Base-by-base conservation (phyloP, 2,329 filamentous ascomycete species). In the Colletotrichum sansevieriae region DNA sequence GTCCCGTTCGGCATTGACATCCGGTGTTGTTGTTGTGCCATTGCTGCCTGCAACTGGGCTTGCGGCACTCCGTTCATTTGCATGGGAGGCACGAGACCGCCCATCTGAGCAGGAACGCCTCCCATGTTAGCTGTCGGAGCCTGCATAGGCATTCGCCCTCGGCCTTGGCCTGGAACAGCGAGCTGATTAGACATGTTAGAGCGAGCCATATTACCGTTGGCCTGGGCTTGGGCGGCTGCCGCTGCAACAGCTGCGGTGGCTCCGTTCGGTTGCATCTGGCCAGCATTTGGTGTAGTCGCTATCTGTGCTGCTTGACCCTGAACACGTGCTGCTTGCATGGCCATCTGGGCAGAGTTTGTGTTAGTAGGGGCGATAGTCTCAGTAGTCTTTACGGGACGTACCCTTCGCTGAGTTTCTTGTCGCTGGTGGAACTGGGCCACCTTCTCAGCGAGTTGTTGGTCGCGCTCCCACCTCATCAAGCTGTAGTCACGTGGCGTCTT, bases 401-500 rank as follows among this genome's bases (percentile, higher is more conserved):
- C 87, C 79, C 86, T 83, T 76, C 87, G 81, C 71, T 85, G 82
- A 70, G 81, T 79, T 73, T 92, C 85, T 76, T 92, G 90, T 65
- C 91, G 87, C 72, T 85, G 83, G 60, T 83, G 81, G 72, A 83
- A 83, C 70, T 85, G 82, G 58, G 83, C 82, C 82, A 90, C 84
- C 75, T 87, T 85, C 76, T 91, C 88, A 20, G 85, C 85, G 65
- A 91, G 75, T 71, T 86, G 85, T 75, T 95, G 85, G 74, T 98
- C 95, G 51, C 93, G 89, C 76, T 98, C 95, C 81, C 92, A 91
- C 73, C 96, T 94, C 76, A 98, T 86, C 60, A 93, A 87, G 76
- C 95, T 98, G 77, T 98, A 97, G 73, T 98, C 94, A 74, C 93
- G 88, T 0, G 96, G 96, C 0, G 95, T 97, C 76, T 94, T 93